These are phyloP conservation scores for Plasmodium gaboni DNA, from an alignment of 169 alveolate species.

Conservation along the genomic window DNA sequence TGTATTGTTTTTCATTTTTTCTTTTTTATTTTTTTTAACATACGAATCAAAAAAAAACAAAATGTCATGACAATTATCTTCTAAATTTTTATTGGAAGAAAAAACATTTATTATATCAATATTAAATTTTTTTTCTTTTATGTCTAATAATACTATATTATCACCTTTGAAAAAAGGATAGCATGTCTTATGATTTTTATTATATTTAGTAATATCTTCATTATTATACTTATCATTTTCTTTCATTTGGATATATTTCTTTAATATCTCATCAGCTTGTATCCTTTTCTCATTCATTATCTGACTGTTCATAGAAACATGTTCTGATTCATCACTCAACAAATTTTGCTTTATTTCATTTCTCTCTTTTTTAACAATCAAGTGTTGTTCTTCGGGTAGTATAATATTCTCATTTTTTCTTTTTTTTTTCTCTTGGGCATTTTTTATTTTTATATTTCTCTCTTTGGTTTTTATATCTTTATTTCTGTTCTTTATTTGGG, in stretches of 20 bases:
- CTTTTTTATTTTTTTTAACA: conserved; percentile 47
- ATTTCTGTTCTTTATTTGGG: not conserved
- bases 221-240: conserved; percentile 21
- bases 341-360: not conserved
- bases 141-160: conserved; percentile 7
- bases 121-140: conserved; percentile 37
- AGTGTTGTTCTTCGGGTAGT: not conserved
- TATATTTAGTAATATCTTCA: not conserved
- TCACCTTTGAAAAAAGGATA: not conserved
- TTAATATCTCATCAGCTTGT: conserved; percentile 30
- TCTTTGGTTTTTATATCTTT: not conserved
- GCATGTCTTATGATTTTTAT: not conserved
- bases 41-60: conserved; percentile 63
- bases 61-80: conserved; percentile 29
- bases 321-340: not conserved
- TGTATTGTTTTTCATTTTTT: conserved; percentile 2
- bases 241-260: conserved; percentile 20
- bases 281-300: no score
- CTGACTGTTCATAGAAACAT: conserved; percentile 3
- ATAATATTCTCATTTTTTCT: not conserved
- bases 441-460: not conserved
- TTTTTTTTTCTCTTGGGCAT: not conserved
- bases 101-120: conserved; percentile 43
- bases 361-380: not conserved
- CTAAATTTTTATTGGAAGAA: conserved; percentile 6